Conservation (phyloP, 257 asterid genomes). For the Nyctanthes arbortristis region DNA sequence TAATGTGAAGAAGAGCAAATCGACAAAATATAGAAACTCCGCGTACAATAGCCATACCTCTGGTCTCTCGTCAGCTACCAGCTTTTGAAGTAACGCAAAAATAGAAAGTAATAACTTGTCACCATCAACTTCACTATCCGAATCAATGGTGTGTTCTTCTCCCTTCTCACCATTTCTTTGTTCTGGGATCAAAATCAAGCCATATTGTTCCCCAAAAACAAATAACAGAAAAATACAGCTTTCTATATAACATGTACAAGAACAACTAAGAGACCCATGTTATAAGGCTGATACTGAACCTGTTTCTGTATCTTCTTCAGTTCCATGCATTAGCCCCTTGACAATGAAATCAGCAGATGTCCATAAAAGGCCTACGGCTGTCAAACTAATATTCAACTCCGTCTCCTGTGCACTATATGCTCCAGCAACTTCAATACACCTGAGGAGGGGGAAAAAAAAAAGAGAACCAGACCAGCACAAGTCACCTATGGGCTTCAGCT, state of each 20-base stretch:
- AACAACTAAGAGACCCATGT: conserved; percentile 5
- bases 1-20: too few species aligned
- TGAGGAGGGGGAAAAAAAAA: too few species aligned
- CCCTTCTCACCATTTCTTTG: conserved; percentile 36
- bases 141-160: conserved; percentile 35
- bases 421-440: conserved; percentile 96
- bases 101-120: conserved; percentile 82
- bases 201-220: conserved; percentile 19
- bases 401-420: conserved; percentile 91
- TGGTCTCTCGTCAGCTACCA: conserved; percentile 95
- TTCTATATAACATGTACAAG: background rate
- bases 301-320: conserved; percentile 53
- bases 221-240: conserved; percentile 8
- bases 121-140: conserved; percentile 47
- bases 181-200: conserved; percentile 52
- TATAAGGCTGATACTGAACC: conserved; percentile 45
- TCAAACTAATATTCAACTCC: conserved; percentile 91
- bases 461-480: conserved; percentile 22
- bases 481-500: background rate
- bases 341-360: conserved; percentile 89
- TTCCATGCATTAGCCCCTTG: conserved; percentile 58
- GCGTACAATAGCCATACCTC: conserved; percentile 56
- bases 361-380: conserved; percentile 96
- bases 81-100: conserved; percentile 79
- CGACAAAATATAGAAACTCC: background rate